phyloP scores from a whole-genome alignment of 495 filamentous ascomycete genomes.

The Penicillium lividum region DNA sequence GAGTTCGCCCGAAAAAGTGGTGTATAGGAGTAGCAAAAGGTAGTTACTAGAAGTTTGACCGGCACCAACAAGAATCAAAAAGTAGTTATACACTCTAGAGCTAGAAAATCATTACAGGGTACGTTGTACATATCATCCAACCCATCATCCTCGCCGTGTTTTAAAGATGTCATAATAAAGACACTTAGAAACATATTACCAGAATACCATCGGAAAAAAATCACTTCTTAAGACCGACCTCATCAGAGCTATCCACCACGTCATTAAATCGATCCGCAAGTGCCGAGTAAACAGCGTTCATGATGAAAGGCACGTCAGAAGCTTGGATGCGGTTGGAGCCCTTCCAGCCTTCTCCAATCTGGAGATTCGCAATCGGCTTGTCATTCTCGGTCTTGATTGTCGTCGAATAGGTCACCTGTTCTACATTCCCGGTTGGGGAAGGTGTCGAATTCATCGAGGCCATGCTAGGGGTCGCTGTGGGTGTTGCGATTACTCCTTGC shows the following conservation, averaged over 20 bases:
- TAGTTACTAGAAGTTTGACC: no score
- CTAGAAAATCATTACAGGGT: neutral
- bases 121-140: neutral
- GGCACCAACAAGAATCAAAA: no score
- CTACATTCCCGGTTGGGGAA: constrained; percentile 9
- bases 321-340: constrained; percentile 15
- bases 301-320: constrained; percentile 25
- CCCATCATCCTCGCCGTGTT: neutral
- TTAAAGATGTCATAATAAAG: neutral
- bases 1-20: no score
- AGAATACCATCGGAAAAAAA: neutral
- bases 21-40: no score
- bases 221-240: constrained; percentile 15
- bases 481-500: constrained; percentile 8
- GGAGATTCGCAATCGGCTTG: constrained; percentile 21
- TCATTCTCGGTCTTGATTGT: constrained; percentile 16
- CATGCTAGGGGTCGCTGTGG: neutral
- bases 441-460: neutral
- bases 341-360: constrained; percentile 21
- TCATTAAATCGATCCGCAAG: constrained; percentile 26
- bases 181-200: neutral
- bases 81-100: neutral
- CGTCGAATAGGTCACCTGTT: constrained; percentile 11
- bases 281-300: constrained; percentile 21
- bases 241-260: constrained; percentile 37